Conservation (phyloP, 192 early-diverging fungal genomes). For the Linnemannia elongata region DNA sequence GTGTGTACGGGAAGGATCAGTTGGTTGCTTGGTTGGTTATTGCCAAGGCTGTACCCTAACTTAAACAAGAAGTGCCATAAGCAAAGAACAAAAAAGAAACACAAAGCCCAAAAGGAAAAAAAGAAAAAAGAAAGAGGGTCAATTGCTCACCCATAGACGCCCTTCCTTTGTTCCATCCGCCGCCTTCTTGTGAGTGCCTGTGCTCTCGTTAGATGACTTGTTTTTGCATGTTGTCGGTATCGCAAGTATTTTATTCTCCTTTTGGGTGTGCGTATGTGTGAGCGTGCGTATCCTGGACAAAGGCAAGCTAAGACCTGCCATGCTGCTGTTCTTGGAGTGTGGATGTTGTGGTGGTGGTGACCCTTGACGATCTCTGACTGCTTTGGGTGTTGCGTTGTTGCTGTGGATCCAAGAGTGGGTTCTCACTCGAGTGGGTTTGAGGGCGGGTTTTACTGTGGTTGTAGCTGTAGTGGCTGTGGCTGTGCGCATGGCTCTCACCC, state of each 20-base stretch:
- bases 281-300: background rate
- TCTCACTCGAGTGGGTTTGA: background rate
- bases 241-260: background rate
- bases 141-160: too few relatives aligned
- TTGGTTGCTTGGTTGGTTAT: background rate
- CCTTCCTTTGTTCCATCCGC: background rate
- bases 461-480: background rate
- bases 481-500: background rate
- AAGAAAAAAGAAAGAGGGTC: background rate
- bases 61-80: background rate
- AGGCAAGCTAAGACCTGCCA: background rate
- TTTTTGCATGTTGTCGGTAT: background rate
- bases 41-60: background rate
- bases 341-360: constrained; percentile 2
- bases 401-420: background rate
- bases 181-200: background rate
- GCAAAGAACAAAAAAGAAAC: background rate
- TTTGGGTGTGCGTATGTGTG: background rate
- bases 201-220: background rate
- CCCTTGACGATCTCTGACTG: background rate
- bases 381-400: background rate
- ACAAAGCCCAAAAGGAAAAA: background rate
- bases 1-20: background rate
- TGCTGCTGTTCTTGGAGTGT: background rate
- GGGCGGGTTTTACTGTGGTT: background rate